phyloP scores from a whole-genome alignment of 2,329 filamentous ascomycete species.

The Fusarium sacchari region DNA sequence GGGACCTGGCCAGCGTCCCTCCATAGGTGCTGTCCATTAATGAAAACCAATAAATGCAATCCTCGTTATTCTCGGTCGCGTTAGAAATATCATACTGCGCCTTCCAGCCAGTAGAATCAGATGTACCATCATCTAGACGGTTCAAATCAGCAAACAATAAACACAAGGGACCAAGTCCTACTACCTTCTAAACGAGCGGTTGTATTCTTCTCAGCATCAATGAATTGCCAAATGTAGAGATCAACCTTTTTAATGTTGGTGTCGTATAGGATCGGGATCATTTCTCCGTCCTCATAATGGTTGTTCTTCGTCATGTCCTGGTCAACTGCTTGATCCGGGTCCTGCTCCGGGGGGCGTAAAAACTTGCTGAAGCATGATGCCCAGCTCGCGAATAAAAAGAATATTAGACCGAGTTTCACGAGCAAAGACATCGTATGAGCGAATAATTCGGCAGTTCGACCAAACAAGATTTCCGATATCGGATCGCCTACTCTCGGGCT shows the following conservation, averaged over 20 bases:
- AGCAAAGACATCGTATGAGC: neutral
- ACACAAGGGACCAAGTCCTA: no score
- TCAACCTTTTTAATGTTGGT: neutral
- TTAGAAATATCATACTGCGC: neutral
- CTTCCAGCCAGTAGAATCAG: neutral
- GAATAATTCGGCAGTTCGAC: no score
- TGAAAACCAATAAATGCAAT: neutral
- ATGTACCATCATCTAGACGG: neutral
- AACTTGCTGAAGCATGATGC: slow-evolving; percentile 1
- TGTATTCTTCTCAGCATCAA: neutral
- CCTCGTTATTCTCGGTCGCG: neutral
- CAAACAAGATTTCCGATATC: neutral
- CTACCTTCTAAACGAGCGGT: neutral
- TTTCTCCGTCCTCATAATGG: neutral
- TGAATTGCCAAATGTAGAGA: neutral
- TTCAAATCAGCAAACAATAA: neutral
- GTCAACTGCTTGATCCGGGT: neutral
- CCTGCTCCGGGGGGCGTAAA: neutral
- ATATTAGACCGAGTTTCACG: neutral
- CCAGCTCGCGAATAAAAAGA: neutral
- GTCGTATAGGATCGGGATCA: neutral
- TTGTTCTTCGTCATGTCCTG: neutral
- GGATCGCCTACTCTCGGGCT: neutral
- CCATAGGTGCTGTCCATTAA: neutral
- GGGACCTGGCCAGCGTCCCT: neutral